These are phyloP conservation scores for Leccinum longicurvipes DNA, from an alignment of 768 basidiomycete species.

Conservation along the genomic window DNA sequence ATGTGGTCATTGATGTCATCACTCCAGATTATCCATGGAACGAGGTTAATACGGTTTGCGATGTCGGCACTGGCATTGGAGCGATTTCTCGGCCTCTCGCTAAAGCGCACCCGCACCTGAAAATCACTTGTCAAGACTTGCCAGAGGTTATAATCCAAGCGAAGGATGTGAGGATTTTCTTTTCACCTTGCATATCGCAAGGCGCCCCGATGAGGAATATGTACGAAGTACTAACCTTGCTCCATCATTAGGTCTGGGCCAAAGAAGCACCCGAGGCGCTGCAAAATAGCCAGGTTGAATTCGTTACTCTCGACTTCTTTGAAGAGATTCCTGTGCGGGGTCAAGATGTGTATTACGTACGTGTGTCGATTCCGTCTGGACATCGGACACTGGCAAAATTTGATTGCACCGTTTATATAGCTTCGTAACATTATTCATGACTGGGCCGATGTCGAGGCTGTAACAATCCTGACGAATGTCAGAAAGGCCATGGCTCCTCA, in stretches of 20 bases:
- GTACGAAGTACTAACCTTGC: background rate
- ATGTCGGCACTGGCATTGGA: background rate
- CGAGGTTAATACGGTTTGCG: background rate
- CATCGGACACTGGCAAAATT: background rate
- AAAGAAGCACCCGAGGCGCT: conserved; percentile 1
- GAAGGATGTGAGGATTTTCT: background rate
- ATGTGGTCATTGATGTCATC: background rate
- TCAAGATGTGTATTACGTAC: background rate
- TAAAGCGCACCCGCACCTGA: background rate
- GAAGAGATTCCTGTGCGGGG: background rate
- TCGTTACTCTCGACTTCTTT: background rate
- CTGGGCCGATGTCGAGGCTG: conserved; percentile 35
- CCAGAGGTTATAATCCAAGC: background rate
- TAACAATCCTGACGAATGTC: conserved; percentile 30
- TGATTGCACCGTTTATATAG: background rate
- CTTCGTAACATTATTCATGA: conserved; percentile 32
- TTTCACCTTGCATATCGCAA: background rate
- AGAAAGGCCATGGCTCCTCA: conserved; percentile 27
- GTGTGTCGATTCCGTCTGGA: background rate
- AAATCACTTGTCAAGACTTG: background rate
- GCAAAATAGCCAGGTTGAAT: conserved; percentile 6
- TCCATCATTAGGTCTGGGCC: background rate
- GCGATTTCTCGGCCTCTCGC: background rate
- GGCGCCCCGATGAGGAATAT: background rate
- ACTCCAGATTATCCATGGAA: background rate